phyloP scores from a whole-genome alignment of 2,329 filamentous ascomycete genomes.

The Neurospora crassa region DNA sequence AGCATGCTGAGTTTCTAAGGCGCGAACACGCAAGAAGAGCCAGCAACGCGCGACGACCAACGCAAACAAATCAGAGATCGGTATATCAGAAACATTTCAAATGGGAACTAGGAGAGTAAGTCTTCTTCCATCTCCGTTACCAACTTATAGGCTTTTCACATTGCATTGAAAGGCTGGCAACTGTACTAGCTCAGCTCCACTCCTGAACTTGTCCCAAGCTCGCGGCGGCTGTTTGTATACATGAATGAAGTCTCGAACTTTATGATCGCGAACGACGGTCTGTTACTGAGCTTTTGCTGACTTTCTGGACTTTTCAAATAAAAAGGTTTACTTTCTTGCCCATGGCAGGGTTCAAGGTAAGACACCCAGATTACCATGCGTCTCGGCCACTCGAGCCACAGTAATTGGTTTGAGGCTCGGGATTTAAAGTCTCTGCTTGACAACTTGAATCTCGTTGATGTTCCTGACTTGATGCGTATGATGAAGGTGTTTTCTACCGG shows the following conservation, averaged over 20 bases:
- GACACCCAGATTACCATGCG: constrained; percentile 7
- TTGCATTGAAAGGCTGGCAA: neutral
- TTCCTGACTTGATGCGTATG: no score
- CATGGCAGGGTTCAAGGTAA: constrained; percentile 61
- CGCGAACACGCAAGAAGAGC: neutral
- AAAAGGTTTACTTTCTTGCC: constrained; percentile 51
- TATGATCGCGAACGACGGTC: no score
- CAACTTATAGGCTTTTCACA: neutral
- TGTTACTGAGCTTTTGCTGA: neutral
- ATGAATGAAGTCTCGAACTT: no score
- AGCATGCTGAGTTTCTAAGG: neutral
- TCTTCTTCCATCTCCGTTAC: neutral
- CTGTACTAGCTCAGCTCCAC: neutral
- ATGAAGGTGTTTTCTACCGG: constrained; percentile 47
- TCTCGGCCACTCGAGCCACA: neutral
- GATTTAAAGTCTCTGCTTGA: neutral
- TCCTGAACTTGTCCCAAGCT: neutral
- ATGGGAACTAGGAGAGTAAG: constrained; percentile 7
- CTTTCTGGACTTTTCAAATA: neutral
- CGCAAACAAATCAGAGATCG: neutral
- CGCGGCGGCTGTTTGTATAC: neutral
- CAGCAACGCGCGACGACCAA: neutral
- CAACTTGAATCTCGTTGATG: no score
- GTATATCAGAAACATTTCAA: neutral
- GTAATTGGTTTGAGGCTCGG: neutral